Base-by-base conservation (phyloP, 352 stramenopile genomes). In the Phytophthora sansomeana region DNA sequence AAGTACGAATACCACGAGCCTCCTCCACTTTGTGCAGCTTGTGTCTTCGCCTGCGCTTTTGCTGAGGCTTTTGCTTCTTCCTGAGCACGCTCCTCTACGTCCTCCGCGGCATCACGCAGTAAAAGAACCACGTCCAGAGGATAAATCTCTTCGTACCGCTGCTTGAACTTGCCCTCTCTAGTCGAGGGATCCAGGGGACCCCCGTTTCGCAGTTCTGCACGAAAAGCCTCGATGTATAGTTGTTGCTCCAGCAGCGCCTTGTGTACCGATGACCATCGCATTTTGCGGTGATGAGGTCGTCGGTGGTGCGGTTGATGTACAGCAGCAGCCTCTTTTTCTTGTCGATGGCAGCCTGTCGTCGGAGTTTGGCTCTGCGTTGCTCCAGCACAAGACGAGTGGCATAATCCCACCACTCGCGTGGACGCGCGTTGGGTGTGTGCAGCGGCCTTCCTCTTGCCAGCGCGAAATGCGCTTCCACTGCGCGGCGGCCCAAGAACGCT, bases 1-100 rank as follows among this genome's bases (percentile, higher is more conserved):
- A 95, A 93, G 47, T 94, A 95, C 13, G 74, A 82, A 50, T 93
- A 95, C 87, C 87, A 95, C 2, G 83, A 89, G 2, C 72, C 68
- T 30, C 76, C 76, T 38, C 42, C 58, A 16, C 62, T 53, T 44
- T 70, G 69, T 21, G 48, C 53, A 21, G 56, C 50, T 36, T 67
- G 64, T 16, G 32, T 72, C 46, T 55, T 71, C 32, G 30, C 60
- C 19, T 68, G 51, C 17, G 26, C 48, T 33, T 62, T 58, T 13
- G 67, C 74, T 14, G 67, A 74, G 8, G 71, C 53, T 47, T 71
- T 78, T 0, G 62, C 72, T 30, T 76, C 61, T 48, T 51, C 17
- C 46, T 78, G 73, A 17, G 71, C 70, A 24, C 73, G 64, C 8
- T 81, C 67, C 10, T 91, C 81, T 9, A 75, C 69, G 24, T 91